Base-by-base conservation (phyloP, 768 basidiomycete species). In the Lenzites betulinus region DNA sequence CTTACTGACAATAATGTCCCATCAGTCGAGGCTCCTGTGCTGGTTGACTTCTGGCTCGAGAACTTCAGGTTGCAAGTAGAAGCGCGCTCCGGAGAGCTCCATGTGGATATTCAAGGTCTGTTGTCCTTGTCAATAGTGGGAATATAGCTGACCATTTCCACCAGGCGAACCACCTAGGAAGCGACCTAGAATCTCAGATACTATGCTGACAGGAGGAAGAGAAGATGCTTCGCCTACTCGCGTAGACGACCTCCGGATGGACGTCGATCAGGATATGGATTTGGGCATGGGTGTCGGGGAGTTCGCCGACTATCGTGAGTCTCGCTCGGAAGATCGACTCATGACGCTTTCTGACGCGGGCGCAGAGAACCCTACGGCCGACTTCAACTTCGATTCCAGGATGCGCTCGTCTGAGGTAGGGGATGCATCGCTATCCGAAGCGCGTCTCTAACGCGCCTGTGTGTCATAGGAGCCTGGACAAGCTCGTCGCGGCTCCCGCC, bases 401-500 rank as follows among this genome's bases (percentile, higher is more conserved):
- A 64, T 74, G 64, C 78, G 79, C 44, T 82, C 88, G 4, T 90
- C 89, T 28, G 88, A 92, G 78, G 89, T 81, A 67, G 59, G 42
- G 15, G 6, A 30, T 16, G 4, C 18, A 15, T 20, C n/a, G 35
- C 26, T 12, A 60, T 26, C 25, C 18, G 16, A 22, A 48, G 41
- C 48, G 22, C 33, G 26, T 30, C n/a, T n/a, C 49, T 38, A 52
- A 9, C 30, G 15, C 20, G n/a, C n/a, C n/a, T n/a, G n/a, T 49
- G 16, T n/a, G 30, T 30, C 66, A 92, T 38, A 58, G 92, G 90
- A 92, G 75, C 91, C 91, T 48, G 92, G 89, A 30, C 89, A 90
- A 86, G 90, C 80, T n/a, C 90, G 92, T 64, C 83, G 78, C n/a
- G 76, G 75, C 35, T 90, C 91, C 46, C 80, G 82, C 20, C 81